Conservation (phyloP, 1,284 basidiomycete species). For the Meira nashicola region DNA sequence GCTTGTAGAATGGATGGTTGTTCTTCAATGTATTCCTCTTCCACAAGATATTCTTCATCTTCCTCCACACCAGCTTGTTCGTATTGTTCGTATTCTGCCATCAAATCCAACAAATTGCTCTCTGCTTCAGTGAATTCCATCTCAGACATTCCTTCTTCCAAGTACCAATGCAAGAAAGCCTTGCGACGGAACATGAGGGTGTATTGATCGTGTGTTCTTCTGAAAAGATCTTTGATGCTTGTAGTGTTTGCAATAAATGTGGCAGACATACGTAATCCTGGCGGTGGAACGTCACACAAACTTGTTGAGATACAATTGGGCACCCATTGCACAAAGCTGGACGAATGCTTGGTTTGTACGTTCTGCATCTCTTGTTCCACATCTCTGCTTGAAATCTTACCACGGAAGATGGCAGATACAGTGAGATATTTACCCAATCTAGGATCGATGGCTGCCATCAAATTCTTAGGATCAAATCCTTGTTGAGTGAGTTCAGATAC, state of each 20-base stretch:
- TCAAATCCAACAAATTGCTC: slow-evolving; percentile 51
- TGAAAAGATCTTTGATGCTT: slow-evolving; percentile 49
- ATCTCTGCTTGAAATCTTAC: slow-evolving; percentile 55
- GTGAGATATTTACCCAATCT: slow-evolving; percentile 57
- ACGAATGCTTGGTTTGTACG: slow-evolving; percentile 48
- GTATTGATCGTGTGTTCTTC: slow-evolving; percentile 53
- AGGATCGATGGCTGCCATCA: slow-evolving; percentile 73
- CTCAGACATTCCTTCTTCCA: slow-evolving; percentile 54
- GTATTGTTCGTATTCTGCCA: slow-evolving; percentile 53
- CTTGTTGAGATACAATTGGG: slow-evolving; percentile 52
- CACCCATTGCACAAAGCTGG: slow-evolving; percentile 53
- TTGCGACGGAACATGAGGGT: slow-evolving; percentile 53
- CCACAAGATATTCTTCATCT: slow-evolving; percentile 9
- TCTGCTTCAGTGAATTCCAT: slow-evolving; percentile 55
- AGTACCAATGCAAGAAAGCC: slow-evolving; percentile 55
- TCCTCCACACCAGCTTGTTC: slow-evolving; percentile 12
- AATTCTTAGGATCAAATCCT: slow-evolving; percentile 51
- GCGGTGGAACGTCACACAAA: slow-evolving; percentile 50
- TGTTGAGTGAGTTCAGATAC: slow-evolving; percentile 47
- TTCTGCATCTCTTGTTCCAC: slow-evolving; percentile 52
- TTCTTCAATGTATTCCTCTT: slow-evolving; percentile 14
- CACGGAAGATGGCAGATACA: slow-evolving; percentile 55
- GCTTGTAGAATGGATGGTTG: neutral
- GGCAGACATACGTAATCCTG: slow-evolving; percentile 51
- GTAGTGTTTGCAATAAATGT: slow-evolving; percentile 54